phyloP scores from a whole-genome alignment of 1,284 basidiomycete species.

The Coriolopsis trogii region DNA sequence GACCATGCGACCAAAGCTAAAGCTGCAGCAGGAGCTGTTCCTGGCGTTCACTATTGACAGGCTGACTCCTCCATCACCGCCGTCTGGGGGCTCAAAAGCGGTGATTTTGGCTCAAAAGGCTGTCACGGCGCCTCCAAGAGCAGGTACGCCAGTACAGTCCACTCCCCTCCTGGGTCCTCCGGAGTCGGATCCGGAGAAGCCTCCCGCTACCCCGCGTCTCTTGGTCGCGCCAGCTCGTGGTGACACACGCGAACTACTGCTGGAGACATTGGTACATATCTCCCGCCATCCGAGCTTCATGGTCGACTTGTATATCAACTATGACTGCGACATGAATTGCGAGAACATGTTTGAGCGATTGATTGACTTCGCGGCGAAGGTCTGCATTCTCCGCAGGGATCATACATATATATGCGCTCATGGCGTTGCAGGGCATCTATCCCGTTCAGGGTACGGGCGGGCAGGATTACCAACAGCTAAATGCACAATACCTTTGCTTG shows the following conservation, averaged over 20 bases:
- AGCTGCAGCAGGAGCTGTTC: conserved; percentile 97
- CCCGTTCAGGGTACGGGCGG: conserved; percentile 62
- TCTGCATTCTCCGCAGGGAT: conserved; percentile 31
- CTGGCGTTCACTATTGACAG: conserved; percentile 93
- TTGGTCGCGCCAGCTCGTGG: conserved; percentile 80
- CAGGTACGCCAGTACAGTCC: conserved; percentile 54
- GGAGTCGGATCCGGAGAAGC: conserved; percentile 52
- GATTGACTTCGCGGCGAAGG: conserved; percentile 89
- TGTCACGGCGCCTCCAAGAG: conserved; percentile 43
- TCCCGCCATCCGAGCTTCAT: conserved; percentile 86
- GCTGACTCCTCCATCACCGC: conserved; percentile 62
- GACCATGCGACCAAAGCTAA: conserved; percentile 85
- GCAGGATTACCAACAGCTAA: conserved; percentile 70
- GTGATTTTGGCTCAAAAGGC: conserved; percentile 22
- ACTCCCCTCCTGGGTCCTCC: conserved; percentile 50
- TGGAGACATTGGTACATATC: conserved; percentile 87
- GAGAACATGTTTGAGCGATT: conserved; percentile 95
- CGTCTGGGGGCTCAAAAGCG: conserved; percentile 22
- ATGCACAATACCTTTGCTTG: conserved; percentile 86
- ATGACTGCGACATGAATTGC: conserved; percentile 96
- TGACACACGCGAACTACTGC: conserved; percentile 87
- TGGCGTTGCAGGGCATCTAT: conserved; percentile 69
- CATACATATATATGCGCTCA: neutral
- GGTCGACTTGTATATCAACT: conserved; percentile 95
- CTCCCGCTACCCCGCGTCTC: conserved; percentile 55